Base-by-base conservation (phyloP, 164 flowering plant species). In the Stephania yunnanensis region DNA sequence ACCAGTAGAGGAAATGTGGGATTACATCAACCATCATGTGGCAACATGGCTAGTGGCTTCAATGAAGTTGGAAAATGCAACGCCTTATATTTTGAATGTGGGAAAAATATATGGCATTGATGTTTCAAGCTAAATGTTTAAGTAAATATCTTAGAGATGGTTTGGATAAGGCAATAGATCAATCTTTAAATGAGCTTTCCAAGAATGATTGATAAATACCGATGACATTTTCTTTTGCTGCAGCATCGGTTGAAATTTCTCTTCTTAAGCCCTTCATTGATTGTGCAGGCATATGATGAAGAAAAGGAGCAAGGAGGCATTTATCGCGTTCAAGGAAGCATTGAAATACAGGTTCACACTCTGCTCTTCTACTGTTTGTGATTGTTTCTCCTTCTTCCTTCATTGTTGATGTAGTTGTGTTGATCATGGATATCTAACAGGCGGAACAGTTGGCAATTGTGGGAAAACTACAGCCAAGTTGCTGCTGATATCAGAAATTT, bases 311-410 rank as follows among this genome's bases (percentile, higher is more conserved):
- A 87, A 89, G 81, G 95, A 94, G 79, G 81, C 98, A 45, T 91
- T 89, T 76, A 89, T 89, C 80, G 94, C 98, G 17, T 94, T 94
- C 81, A 94, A 88, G 86, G 97, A 94, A 80, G 98, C 97, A 74
- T 77, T 94, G 67, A 92, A 94, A 76, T 91, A 87, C 86, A 92
- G 93, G 97, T 92, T 70, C 73, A 67, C 69, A 74, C 36, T 67
- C 13, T 53, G 69, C 67, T 6, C 31, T 22, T 29, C 15, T 46
- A 17, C 50, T 69, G 17, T 20, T n/a, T 71, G 15, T 55, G 63
- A 55, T 15, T 55, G 19, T 74, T 50, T 42, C 20, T 42, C 45
- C 11, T 58, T 63, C 12, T 63, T 52, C 42, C 30, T 36, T 68
- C n/a, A 44, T 69, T 72, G n/a, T n/a, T 46, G 75, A 22, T 52